Evolutionary conservation across 169 alveolate species (phyloP).

Genomic region (Plasmodium knowlesi): DNA sequence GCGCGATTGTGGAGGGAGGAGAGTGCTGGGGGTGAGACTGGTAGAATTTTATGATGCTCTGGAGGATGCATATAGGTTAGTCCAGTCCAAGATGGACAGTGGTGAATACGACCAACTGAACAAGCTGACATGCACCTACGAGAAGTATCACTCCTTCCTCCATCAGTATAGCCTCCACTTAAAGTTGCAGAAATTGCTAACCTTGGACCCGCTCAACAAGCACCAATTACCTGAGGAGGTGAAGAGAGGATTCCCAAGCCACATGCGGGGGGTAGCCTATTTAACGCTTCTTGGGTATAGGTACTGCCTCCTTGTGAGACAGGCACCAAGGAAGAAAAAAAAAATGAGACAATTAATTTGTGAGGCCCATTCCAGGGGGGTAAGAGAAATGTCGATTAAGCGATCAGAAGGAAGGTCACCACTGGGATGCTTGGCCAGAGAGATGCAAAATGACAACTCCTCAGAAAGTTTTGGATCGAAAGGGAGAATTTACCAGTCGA

Average conservation of each 20-base stretch:
- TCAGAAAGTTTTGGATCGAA: neutral
- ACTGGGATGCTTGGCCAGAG: too few species aligned
- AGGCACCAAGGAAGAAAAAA: slow-evolving; percentile 26
- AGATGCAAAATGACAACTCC: neutral
- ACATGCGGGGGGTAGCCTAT: slow-evolving; percentile 18
- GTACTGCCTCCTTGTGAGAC: neutral
- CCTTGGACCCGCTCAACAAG: slow-evolving; percentile 1
- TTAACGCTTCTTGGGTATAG: slow-evolving; percentile 16
- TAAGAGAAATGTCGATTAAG: neutral
- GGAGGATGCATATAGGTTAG: slow-evolving; percentile 51
- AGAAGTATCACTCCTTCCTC: slow-evolving; percentile 5
- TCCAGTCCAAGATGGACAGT: neutral
- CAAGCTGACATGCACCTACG: neutral
- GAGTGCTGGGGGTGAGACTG: slow-evolving; percentile 34
- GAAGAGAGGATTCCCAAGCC: slow-evolving; percentile 20
- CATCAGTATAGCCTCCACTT: slow-evolving; percentile 44
- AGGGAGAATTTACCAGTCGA: neutral
- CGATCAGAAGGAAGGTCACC: neutral
- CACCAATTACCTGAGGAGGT: slow-evolving; percentile 5
- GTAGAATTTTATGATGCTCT: slow-evolving; percentile 21
- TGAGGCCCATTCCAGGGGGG: neutral
- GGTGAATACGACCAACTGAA: neutral
- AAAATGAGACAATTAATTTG: neutral
- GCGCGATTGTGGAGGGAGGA: neutral
- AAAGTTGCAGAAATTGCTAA: slow-evolving; percentile 14